Evolutionary conservation across 2,329 filamentous ascomycete species (phyloP), one percentile per base, ranked within the genome.

Genomic region (Nigrograna mackinnonii): DNA sequence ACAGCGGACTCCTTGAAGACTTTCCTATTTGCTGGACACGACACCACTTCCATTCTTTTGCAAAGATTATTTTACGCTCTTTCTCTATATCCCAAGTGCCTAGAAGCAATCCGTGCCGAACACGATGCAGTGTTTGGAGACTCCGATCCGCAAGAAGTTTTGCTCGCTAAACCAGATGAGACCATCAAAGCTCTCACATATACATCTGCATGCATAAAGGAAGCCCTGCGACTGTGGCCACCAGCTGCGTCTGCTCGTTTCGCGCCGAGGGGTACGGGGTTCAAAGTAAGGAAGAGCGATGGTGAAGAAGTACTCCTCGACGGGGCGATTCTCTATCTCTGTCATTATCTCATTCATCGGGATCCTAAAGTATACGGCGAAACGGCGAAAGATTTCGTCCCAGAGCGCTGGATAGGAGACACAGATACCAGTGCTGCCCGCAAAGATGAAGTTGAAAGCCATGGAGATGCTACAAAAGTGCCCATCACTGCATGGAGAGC

Each of bases 191-290:
- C 47, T 7, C 68, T 83, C 19, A 66, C 71, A 1, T 82, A 80
- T 56, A 79, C 78, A 4, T 64, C 67, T 5, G 79, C 78, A 5
- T 72, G 79, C 18, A 73, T 80, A 47, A 79, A 78, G 46, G 80
- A 83, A 59, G 70, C 73, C 1, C 64, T 83, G 5, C 72, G 79
- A 6, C 58, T 83, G 7, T 79, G 75, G 57, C 76, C 79, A 0
- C 75, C 79, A 0, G 79, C 63, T 0, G 72, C 62, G 3, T 69
- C 71, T 2, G 67, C 76, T 14, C 70, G 78, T 6, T 17, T 39
- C 26, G 54, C 59, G 35, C 43, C 37, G 1, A 50, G 50, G 16
- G 46, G 47, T 5, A 55, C 75, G 42, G 69, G 68, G 26, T 62
- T 80, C 32, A 69, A 64, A 22, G 58, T 78, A 31, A 71, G 69